Evolutionary conservation across 164 flowering plant species (phyloP).

Genomic region (Litsea cubeba): DNA sequence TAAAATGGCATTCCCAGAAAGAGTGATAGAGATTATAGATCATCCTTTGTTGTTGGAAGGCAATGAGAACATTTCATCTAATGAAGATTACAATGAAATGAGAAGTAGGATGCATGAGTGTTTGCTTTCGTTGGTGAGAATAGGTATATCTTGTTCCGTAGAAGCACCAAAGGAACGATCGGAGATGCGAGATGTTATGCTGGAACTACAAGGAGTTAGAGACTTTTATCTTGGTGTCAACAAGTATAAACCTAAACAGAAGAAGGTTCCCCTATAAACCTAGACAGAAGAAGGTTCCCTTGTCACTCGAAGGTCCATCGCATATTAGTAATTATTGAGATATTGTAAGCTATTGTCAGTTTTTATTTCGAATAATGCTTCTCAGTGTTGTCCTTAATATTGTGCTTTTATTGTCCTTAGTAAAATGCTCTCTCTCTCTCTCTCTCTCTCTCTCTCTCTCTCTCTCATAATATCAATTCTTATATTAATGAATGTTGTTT

Average conservation of each 20-base stretch:
- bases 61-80: background rate
- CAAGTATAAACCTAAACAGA: background rate
- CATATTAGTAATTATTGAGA: background rate
- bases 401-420: too few relatives aligned
- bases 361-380: too few relatives aligned
- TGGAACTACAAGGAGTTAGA: conserved; percentile 1
- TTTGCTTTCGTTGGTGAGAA: conserved; percentile 1
- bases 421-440: too few relatives aligned
- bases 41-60: background rate
- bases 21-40: conserved; percentile 6
- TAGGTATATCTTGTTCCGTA: conserved; percentile 13
- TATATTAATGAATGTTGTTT: too few relatives aligned
- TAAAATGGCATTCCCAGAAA: background rate
- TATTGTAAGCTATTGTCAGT: background rate
- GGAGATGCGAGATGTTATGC: conserved; percentile 7
- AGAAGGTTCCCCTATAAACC: too few relatives aligned
- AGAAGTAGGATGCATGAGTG: background rate
- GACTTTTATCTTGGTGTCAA: background rate
- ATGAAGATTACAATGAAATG: background rate
- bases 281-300: too few relatives aligned
- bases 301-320: background rate
- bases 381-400: too few relatives aligned
- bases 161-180: conserved; percentile 1
- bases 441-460: too few relatives aligned
- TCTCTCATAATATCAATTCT: too few relatives aligned